Percentiles rank a stretch among this genome's conserved stretches.
Evolutionary conservation across 331 rosid genomes (phyloP).

Genomic region (Pyracantha coccinea): DNA sequence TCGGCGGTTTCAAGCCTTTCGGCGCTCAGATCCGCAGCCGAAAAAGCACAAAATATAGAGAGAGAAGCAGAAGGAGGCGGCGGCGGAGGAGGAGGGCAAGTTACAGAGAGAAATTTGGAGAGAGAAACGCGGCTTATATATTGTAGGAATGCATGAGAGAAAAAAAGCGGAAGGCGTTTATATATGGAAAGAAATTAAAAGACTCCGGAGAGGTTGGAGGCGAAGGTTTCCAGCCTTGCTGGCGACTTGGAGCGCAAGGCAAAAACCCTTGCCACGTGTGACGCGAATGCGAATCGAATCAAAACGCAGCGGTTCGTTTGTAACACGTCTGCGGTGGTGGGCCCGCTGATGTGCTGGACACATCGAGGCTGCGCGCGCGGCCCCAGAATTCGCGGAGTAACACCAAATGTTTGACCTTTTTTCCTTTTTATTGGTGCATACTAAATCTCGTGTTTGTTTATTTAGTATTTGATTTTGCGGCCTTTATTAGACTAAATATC

Average conservation of each 20-base stretch:
- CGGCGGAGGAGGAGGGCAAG: neutral
- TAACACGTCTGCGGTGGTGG: neutral
- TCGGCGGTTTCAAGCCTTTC: neutral
- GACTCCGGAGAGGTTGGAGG: slow-evolving; percentile 21
- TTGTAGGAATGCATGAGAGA: neutral
- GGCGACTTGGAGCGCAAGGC: slow-evolving; percentile 34
- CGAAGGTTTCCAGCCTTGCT: neutral
- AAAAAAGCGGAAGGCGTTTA: neutral
- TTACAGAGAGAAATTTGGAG: neutral
- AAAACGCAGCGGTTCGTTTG: neutral
- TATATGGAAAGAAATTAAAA: too few species aligned
- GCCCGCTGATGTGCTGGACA: slow-evolving; percentile 5
- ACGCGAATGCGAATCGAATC: neutral
- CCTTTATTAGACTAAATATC: neutral
- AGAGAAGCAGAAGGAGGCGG: neutral
- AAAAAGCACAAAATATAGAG: neutral
- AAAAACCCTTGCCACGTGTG: slow-evolving; percentile 18
- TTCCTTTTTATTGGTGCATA: neutral
- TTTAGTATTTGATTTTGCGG: neutral
- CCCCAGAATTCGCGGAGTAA: neutral
- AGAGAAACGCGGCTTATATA: neutral
- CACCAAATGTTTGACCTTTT: neutral
- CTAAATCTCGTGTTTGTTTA: neutral
- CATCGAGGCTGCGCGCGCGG: neutral
- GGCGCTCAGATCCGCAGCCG: slow-evolving; percentile 7